These are phyloP conservation scores for Metschnikowia noctiluminum DNA, from an alignment of 805 yeast genomes.

Conservation along the genomic window DNA sequence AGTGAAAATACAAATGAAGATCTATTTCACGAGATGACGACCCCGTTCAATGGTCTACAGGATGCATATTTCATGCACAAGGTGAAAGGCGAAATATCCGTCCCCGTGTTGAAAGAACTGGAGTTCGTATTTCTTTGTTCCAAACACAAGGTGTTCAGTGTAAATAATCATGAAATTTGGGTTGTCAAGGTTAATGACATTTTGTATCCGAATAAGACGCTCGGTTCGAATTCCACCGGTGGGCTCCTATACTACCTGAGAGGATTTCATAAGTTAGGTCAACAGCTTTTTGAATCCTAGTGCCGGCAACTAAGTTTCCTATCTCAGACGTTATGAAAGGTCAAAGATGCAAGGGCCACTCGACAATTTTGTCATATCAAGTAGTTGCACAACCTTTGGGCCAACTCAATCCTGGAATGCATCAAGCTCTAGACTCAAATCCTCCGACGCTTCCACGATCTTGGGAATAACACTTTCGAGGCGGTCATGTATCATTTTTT, in stretches of 20 bases:
- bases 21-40: constrained; percentile 42
- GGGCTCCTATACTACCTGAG: constrained; percentile 67
- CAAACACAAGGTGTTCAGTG: constrained; percentile 47
- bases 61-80: constrained; percentile 24
- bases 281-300: constrained; percentile 23
- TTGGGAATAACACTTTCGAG: constrained; percentile 35
- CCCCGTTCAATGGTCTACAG: constrained; percentile 47
- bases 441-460: constrained; percentile 23
- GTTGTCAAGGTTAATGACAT: constrained; percentile 72
- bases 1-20: constrained; percentile 28
- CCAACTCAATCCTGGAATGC: neutral
- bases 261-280: constrained; percentile 48
- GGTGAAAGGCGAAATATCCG: constrained; percentile 22
- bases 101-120: constrained; percentile 57
- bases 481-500: constrained; percentile 29
- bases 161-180: constrained; percentile 91
- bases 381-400: neutral
- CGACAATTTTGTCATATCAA: too few relatives aligned
- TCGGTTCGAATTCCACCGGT: constrained; percentile 39
- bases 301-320: too few relatives aligned
- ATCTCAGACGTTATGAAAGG: too few relatives aligned
- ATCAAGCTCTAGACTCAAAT: constrained; percentile 14
- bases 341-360: too few relatives aligned
- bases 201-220: constrained; percentile 22
- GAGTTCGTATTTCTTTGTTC: constrained; percentile 65